Percentiles rank a stretch among this genome's conserved stretches.
Conservation (phyloP, 176 grass and related monocot genomes). For the Ensete glaucum region DNA sequence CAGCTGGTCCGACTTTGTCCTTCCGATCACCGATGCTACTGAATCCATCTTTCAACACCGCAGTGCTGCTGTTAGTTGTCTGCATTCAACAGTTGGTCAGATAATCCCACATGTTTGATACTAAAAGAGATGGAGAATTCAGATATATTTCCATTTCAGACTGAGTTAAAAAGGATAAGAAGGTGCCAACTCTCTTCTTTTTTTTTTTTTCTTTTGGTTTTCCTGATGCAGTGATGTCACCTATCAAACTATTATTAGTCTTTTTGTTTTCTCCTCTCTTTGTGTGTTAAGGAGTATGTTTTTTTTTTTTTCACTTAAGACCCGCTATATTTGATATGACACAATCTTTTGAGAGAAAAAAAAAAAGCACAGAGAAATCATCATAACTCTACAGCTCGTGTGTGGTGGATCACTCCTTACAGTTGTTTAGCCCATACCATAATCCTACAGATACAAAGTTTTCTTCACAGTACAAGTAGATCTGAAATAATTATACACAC, state of each 20-base stretch:
- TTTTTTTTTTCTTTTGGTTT: no score
- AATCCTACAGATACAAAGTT: no score
- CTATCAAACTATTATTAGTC: background rate
- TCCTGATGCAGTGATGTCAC: background rate
- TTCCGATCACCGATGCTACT: constrained; percentile 18
- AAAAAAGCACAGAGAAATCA: background rate
- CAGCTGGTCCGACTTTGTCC: constrained; percentile 60
- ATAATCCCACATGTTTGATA: background rate
- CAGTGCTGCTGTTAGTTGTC: background rate
- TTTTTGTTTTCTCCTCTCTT: background rate
- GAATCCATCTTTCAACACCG: constrained; percentile 14
- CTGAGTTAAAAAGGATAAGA: background rate
- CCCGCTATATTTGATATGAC: no score
- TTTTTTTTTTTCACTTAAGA: no score
- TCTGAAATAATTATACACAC: no score
- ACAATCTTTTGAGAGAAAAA: background rate
- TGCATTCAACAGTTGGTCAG: background rate
- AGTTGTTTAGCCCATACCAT: no score
- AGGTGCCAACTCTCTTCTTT: background rate
- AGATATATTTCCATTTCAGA: background rate
- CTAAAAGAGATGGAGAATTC: background rate
- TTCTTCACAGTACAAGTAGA: no score
- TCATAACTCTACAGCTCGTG: no score
- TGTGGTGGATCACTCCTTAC: no score
- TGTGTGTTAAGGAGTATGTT: no score